Conservation (phyloP, 1,139 yeast genomes). For the Yamadazyma trypodendri region DNA sequence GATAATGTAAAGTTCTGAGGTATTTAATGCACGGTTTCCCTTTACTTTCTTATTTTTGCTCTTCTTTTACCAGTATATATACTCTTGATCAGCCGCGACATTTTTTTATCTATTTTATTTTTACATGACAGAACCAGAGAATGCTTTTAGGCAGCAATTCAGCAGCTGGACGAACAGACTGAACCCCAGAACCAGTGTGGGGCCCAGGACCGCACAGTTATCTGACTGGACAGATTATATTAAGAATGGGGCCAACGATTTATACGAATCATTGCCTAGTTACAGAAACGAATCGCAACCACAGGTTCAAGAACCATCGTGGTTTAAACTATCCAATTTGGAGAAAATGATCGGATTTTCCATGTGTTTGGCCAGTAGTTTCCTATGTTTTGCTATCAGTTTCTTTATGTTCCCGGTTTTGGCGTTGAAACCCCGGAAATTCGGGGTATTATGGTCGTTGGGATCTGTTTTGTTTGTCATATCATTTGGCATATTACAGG, state of each 20-base stretch:
- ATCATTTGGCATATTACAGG: constrained; percentile 90
- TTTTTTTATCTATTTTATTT: too few relatives aligned
- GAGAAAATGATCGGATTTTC: constrained; percentile 80
- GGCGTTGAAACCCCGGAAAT: constrained; percentile 87
- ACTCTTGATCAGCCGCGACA: too few relatives aligned
- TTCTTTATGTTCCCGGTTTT: constrained; percentile 84
- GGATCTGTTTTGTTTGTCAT: constrained; percentile 85
- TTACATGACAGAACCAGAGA: constrained; percentile 41
- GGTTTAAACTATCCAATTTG: constrained; percentile 67
- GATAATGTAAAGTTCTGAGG: constrained; percentile 3
- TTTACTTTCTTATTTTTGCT: too few relatives aligned
- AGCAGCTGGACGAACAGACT: constrained; percentile 42
- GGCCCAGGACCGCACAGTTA: constrained; percentile 19
- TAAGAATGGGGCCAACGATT: constrained; percentile 39
- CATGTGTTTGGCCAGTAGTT: constrained; percentile 72
- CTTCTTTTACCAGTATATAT: too few relatives aligned
- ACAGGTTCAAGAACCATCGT: constrained; percentile 43
- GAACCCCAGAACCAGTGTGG: constrained; percentile 18
- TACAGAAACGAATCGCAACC: constrained; percentile 24
- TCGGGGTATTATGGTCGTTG: constrained; percentile 87
- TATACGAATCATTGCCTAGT: constrained; percentile 42
- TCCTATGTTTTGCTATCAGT: constrained; percentile 77
- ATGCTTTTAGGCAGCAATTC: constrained; percentile 42
- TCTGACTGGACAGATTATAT: constrained; percentile 50
- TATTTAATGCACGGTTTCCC: too few relatives aligned